Percentiles rank a stretch among this genome's conserved stretches.
Evolutionary conservation across 805 yeast genomes (phyloP).

Genomic region (Candida maesae): DNA sequence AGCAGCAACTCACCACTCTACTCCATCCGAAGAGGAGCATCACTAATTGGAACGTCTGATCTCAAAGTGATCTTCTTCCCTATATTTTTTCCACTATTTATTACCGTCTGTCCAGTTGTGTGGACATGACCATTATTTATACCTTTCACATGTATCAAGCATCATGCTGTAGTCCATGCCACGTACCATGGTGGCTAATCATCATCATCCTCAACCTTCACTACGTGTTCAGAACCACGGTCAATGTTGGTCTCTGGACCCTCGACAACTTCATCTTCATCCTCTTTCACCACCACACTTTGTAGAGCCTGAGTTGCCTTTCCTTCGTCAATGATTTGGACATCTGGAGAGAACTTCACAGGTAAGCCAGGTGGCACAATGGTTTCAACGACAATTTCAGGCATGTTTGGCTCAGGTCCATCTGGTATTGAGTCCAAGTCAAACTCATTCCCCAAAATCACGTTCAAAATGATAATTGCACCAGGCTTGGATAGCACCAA

Average conservation of each 20-base stretch:
- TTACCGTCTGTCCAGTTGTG: no score
- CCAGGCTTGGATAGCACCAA: slow-evolving; percentile 87
- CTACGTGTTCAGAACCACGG: not conserved
- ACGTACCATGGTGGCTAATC: no score
- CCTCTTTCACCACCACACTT: slow-evolving; percentile 13
- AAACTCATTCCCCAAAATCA: slow-evolving; percentile 52
- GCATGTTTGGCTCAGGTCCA: slow-evolving; percentile 79
- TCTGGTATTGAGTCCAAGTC: slow-evolving; percentile 46
- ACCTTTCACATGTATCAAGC: no score
- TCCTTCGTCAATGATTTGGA: slow-evolving; percentile 47
- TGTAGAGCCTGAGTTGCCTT: slow-evolving; percentile 20
- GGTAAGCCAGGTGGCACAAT: slow-evolving; percentile 49
- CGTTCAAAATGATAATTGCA: slow-evolving; percentile 62
- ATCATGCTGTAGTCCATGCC: no score
- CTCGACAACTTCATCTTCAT: not conserved
- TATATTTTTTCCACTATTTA: no score
- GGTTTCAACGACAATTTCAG: slow-evolving; percentile 64
- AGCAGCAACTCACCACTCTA: slow-evolving; percentile 14
- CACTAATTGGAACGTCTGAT: no score
- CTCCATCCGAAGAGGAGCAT: slow-evolving; percentile 12
- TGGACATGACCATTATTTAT: no score
- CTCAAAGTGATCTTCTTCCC: no score
- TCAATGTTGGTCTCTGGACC: not conserved
- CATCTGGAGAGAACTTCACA: slow-evolving; percentile 61
- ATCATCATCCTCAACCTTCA: not conserved